phyloP scores from a whole-genome alignment of 2,329 filamentous ascomycete genomes.

The Penicillium sp. region DNA sequence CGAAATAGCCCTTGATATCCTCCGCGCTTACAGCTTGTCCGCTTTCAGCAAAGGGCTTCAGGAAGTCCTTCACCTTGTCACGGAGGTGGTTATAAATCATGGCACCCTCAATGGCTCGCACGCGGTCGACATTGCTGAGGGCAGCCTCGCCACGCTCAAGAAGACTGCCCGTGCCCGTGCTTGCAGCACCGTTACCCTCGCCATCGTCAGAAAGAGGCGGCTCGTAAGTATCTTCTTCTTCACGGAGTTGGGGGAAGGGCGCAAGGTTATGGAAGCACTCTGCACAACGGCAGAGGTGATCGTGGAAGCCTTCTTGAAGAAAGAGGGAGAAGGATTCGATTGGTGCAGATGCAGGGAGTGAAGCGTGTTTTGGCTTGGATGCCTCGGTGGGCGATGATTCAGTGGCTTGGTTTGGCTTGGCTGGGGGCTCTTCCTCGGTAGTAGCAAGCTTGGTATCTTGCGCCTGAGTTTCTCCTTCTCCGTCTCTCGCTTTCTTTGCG shows the following conservation, averaged over 20 bases:
- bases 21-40: conserved; percentile 88
- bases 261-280: conserved; percentile 77
- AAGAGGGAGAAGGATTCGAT: conserved; percentile 76
- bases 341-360: conserved; percentile 60
- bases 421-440: conserved; percentile 4
- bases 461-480: conserved; percentile 16
- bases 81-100: conserved; percentile 98
- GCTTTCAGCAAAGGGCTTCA: conserved; percentile 91
- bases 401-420: no score
- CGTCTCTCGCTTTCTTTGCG: conserved; percentile 55
- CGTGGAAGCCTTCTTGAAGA: conserved; percentile 76
- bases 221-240: conserved; percentile 93
- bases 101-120: conserved; percentile 90
- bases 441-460: conserved; percentile 9
- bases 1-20: conserved; percentile 96
- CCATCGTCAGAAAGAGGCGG: conserved; percentile 77
- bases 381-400: conserved; percentile 11
- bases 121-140: conserved; percentile 87
- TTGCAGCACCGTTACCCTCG: conserved; percentile 54
- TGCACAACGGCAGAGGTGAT: conserved; percentile 78
- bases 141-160: conserved; percentile 92
- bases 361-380: conserved; percentile 59
- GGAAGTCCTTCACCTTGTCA: conserved; percentile 92
- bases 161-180: conserved; percentile 74
- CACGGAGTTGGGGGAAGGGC: conserved; percentile 77